A percentile compares a stretch with the other conserved stretches of the same genome.
Conservation (phyloP, 176 grass and related monocot species). For the Dendrocalamus sinicus region DNA sequence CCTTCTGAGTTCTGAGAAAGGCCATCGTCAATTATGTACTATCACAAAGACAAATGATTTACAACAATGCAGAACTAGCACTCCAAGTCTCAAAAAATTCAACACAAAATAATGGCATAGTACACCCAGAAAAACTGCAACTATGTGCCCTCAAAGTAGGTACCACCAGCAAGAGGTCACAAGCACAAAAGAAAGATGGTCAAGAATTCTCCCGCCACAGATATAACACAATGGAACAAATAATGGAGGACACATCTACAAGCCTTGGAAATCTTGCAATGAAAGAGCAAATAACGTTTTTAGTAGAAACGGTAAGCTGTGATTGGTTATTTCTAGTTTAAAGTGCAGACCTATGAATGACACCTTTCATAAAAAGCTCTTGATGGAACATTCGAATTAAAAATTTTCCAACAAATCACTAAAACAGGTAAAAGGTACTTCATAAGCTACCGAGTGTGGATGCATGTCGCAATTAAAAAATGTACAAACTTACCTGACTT, state of each 20-base stretch:
- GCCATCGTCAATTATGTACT: background rate
- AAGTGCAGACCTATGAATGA: background rate
- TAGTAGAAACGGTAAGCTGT: background rate
- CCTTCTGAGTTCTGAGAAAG: background rate
- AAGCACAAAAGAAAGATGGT: background rate
- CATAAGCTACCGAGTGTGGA: background rate
- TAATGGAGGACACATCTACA: background rate
- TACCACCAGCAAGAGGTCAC: background rate
- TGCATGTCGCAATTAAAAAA: background rate
- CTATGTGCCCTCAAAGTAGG: background rate
- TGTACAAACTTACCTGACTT: slow-evolving; percentile 4
- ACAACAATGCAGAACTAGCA: background rate
- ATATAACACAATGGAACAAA: background rate
- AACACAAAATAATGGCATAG: background rate
- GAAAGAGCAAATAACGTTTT: background rate
- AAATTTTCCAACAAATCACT: background rate
- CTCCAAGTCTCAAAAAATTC: background rate
- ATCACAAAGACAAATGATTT: background rate
- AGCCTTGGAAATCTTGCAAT: background rate
- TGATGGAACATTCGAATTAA: background rate
- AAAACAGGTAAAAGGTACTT: background rate
- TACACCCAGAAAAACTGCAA: background rate
- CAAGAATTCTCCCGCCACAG: background rate
- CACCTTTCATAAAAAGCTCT: background rate
- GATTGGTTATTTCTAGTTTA: background rate